Base-by-base conservation (phyloP, 2,329 filamentous ascomycete species). In the Microdochium bolleyi region DNA sequence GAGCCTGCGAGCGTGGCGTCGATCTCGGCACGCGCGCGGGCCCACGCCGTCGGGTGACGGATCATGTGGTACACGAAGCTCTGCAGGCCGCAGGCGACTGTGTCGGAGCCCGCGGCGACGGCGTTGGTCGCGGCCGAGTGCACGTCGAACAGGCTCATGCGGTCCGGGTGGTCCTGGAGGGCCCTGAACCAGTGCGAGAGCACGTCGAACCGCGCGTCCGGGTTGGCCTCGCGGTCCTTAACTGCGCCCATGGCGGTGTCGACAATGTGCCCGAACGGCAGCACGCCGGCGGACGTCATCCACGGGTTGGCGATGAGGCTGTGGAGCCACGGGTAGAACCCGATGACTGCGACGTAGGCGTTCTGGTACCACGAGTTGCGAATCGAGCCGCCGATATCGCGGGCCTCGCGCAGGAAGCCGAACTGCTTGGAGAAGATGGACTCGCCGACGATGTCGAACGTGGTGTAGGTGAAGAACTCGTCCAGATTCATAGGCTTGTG, bases 401-500 rank as follows among this genome's bases (percentile, higher is more conserved):
- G 54, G 1, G 60, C 66, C 22, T 60, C 51, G 19, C 61, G 58
- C 10, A 67, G 48, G 54, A 65, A 67, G 19, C 63, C 63, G 46
- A 68, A 64, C 5, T 55, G 51, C 51, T 60, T 60, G 16, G 61
- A 62, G 52, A 66, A 69, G 32, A 63, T 59, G 27, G 68, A 54
- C 38, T 68, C 64, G 5, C 65, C 67, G 32, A 65, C 53, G 25
- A 67, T 55, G 53, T 68, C 67, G 49, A 63, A 67, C 9, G 66
- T 61, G 24, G 59, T 60, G 30, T 55, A 63, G n/a, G 58, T 58
- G 48, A 63, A 59, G 54, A 60, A 62, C 10, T 55, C 48, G 19
- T 57, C 57, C 2, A 63, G 50, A 22, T 60, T 49, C 48, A 60
- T 57, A 2, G 56, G 48, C 27, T 50, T 49, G 3, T 51, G 13